These are phyloP conservation scores for Paragyromitra xinjiangensis DNA, from an alignment of 495 filamentous ascomycete species.

Conservation along the genomic window DNA sequence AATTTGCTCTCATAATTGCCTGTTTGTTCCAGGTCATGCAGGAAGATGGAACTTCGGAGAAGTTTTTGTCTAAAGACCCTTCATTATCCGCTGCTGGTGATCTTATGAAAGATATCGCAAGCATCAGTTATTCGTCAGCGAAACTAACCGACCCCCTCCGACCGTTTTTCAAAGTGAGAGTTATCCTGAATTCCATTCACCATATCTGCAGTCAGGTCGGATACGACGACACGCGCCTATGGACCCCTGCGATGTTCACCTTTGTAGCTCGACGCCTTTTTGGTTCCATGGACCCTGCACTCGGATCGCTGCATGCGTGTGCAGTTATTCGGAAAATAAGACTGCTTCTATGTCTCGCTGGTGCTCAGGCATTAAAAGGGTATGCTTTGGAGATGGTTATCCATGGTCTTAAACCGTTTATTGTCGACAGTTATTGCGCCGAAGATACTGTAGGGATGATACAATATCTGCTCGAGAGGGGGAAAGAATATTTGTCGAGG, in stretches of 20 bases:
- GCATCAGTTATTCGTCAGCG: constrained; percentile 68
- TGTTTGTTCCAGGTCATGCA: constrained; percentile 74
- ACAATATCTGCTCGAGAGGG: constrained; percentile 80
- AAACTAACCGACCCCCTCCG: constrained; percentile 78
- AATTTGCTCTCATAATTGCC: constrained; percentile 80
- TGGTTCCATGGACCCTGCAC: constrained; percentile 81
- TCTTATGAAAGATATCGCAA: constrained; percentile 72
- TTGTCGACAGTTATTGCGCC: constrained; percentile 84
- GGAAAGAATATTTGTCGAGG: constrained; percentile 69
- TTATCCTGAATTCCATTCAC: constrained; percentile 74
- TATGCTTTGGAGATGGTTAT: constrained; percentile 95
- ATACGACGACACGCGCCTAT: constrained; percentile 72
- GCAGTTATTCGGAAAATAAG: constrained; percentile 85
- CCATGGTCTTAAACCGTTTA: constrained; percentile 78
- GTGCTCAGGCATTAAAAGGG: constrained; percentile 70
- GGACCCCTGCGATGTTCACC: constrained; percentile 77
- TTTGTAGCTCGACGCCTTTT: constrained; percentile 80
- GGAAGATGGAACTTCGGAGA: constrained; percentile 76
- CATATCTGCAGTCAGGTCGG: constrained; percentile 76
- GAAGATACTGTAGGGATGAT: constrained; percentile 88
- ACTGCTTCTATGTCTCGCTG: constrained; percentile 80
- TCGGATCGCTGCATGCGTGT: constrained; percentile 86
- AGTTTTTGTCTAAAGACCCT: constrained; percentile 72
- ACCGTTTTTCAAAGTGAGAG: constrained; percentile 82
- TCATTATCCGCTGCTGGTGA: constrained; percentile 67